phyloP scores from a whole-genome alignment of 208 protist species.

The Leptomonas pyrrhocoris region DNA sequence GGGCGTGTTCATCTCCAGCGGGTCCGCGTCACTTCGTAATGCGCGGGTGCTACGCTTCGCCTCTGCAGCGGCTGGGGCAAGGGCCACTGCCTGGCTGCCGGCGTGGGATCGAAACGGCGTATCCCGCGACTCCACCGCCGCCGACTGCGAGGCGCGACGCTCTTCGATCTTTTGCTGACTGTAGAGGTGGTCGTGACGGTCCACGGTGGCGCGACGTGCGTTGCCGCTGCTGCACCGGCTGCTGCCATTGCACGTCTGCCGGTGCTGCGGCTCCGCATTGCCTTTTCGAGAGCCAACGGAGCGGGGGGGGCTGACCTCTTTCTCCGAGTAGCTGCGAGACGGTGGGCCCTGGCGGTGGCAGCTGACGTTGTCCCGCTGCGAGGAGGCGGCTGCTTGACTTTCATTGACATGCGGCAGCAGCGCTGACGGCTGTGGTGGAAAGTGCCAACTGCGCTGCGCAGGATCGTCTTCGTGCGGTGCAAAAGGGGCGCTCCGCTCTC shows the following conservation, averaged over 20 bases:
- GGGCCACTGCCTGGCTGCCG: neutral
- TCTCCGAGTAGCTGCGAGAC: neutral
- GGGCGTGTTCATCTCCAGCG: constrained; percentile 33
- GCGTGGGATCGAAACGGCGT: constrained; percentile 1
- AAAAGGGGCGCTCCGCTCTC: no score
- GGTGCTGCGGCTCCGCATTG: neutral
- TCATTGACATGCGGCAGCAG: no score
- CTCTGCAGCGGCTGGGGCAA: constrained; percentile 5
- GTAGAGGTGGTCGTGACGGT: constrained; percentile 14
- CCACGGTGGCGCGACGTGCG: neutral
- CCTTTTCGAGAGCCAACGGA: neutral
- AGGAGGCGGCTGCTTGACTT: neutral
- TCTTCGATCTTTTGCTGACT: constrained; percentile 23
- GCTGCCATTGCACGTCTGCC: neutral
- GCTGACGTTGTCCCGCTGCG: neutral
- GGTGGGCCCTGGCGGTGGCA: neutral
- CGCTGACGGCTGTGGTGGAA: no score
- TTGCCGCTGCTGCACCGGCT: neutral
- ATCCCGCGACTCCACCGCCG: neutral
- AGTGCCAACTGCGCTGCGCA: no score
- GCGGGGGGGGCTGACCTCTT: constrained; percentile 6
- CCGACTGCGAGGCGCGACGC: constrained; percentile 4
- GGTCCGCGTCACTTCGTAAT: constrained; percentile 24
- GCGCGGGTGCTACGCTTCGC: constrained; percentile 36
- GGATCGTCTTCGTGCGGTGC: no score